Base-by-base conservation (phyloP, 768 basidiomycete species). In the Austroboletus eburneus region DNA sequence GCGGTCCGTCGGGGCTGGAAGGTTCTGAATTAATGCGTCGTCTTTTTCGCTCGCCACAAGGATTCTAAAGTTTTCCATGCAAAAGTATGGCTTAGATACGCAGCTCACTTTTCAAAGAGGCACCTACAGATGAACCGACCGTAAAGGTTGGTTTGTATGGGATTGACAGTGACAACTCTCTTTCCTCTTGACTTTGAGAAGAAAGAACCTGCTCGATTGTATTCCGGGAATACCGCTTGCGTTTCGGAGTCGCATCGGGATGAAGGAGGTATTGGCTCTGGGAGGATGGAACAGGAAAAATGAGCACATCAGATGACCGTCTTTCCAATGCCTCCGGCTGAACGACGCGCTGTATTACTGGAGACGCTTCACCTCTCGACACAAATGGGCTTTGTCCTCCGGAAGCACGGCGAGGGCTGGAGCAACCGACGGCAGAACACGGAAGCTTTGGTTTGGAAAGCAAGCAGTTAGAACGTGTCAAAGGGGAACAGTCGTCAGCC, bases 251-350 rank as follows among this genome's bases (percentile, higher is more conserved):
- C 16, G 60, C 58, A 39, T 66, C 65, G 23, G 36, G 24, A 25
- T 54, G 55, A 25, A 66, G 62, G 27, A 66, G 63, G 41, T 66
- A 66, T 54, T 66, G 65, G 29, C 65, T 66, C 37, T 66, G 65
- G 36, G 65, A 66, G 13, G 65, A 66, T 9, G 56, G 47, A 10
- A 66, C 37, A 12, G 61, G 52, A 29, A 59, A 47, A 32, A 25
- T 23, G 21, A 50, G 43, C 21, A 50, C 37, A 18, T 38, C 22
- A 9, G 42, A 39, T 23, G 39, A 18, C 40, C 38, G 55, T 13
- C 33, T 34, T 41, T 48, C 39, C 36, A 17, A 13, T 16, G 18
- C 32, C 37, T 48, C 33, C 21, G 42, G 42, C 40, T 32, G 45
- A 18, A 33, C 9, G 14, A 9, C 8, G 9, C 4, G 13, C 34